These are phyloP conservation scores for Clarireedia homoeocarpa DNA, from an alignment of 2,329 filamentous ascomycete genomes.

Conservation along the genomic window DNA sequence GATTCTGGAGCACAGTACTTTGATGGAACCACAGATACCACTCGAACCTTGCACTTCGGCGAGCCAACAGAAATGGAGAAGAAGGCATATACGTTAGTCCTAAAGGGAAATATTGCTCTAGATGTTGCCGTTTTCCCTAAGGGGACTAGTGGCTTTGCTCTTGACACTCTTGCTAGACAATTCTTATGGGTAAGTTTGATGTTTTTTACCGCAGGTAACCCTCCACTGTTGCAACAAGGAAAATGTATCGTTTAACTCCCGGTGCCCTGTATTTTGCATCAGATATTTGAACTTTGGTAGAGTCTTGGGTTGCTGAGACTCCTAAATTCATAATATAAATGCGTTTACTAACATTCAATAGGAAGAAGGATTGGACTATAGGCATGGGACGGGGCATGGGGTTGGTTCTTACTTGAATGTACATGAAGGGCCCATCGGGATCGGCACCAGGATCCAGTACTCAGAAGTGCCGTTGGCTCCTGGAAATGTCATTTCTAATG, in stretches of 20 bases:
- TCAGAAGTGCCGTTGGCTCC: conserved; percentile 80
- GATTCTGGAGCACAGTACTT: conserved; percentile 96
- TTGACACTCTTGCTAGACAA: conserved; percentile 83
- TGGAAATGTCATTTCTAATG: conserved; percentile 94
- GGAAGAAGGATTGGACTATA: conserved; percentile 80
- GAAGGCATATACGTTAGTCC: conserved; percentile 84
- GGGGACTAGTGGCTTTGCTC: conserved; percentile 85
- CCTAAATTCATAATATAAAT: no score
- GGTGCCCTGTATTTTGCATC: no score
- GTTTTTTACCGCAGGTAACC: neutral
- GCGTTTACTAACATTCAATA: conserved; percentile 22
- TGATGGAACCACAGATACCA: conserved; percentile 94
- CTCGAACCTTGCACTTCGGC: conserved; percentile 87
- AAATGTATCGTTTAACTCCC: no score
- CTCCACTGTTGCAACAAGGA: no score
- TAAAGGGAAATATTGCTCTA: conserved; percentile 89
- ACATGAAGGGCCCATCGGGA: conserved; percentile 93
- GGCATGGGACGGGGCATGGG: conserved; percentile 93
- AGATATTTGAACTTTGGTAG: no score
- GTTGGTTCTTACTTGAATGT: conserved; percentile 95
- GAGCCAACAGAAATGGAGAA: conserved; percentile 75
- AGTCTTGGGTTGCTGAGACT: no score
- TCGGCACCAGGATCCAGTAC: conserved; percentile 86
- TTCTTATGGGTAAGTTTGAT: conserved; percentile 67
- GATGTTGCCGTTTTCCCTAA: conserved; percentile 87